phyloP scores from a whole-genome alignment of 192 early-diverging fungal species.

The Linnemannia hyalina region DNA sequence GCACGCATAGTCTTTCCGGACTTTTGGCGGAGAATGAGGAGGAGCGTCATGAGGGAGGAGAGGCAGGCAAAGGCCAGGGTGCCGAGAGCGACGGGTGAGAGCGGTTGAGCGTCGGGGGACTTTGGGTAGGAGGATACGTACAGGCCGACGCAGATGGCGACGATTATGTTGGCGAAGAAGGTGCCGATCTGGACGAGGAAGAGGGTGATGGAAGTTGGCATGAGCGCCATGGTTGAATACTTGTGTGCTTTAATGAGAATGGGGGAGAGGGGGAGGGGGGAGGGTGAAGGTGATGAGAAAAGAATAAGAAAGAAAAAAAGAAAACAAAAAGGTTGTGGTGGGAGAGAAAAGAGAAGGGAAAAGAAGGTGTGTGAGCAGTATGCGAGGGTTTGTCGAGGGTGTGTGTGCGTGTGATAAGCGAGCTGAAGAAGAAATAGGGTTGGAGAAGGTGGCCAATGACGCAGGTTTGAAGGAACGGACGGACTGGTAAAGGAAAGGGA shows the following conservation, averaged over 20 bases:
- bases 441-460: background rate
- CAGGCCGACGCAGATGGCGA: conserved; percentile 28
- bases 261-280: background rate
- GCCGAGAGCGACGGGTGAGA: conserved; percentile 21
- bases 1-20: conserved; percentile 29
- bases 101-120: conserved; percentile 18
- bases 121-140: conserved; percentile 41
- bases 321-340: background rate
- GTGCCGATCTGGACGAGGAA: conserved; percentile 35
- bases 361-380: background rate
- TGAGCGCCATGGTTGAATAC: conserved; percentile 18
- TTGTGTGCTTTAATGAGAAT: background rate
- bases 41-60: conserved; percentile 18
- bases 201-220: conserved; percentile 45
- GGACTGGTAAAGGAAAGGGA: background rate
- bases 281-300: background rate
- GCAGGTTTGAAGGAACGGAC: background rate
- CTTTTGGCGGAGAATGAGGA: conserved; percentile 36
- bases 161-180: conserved; percentile 35
- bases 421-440: background rate
- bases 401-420: background rate
- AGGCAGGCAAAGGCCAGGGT: conserved; percentile 31
- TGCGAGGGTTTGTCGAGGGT: no score
- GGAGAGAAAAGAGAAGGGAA: background rate
- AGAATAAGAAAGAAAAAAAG: background rate